A percentile compares a stretch with the other conserved stretches of the same genome.
Conservation (phyloP, 2,329 filamentous ascomycete species). For the Ascochyta rabiei region DNA sequence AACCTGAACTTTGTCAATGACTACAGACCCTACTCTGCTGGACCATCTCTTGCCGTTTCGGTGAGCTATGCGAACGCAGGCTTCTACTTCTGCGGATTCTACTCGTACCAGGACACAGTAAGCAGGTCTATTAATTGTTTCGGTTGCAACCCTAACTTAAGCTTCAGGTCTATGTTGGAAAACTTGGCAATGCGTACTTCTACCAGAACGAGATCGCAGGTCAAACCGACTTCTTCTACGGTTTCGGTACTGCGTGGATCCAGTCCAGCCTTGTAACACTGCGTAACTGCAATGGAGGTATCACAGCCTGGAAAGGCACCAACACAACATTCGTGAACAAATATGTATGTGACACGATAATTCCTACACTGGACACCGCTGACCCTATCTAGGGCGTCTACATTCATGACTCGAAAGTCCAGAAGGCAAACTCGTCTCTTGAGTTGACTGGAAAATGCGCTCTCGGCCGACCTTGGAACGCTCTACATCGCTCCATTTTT, state of each 20-base stretch:
- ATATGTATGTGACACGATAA: slow-evolving; percentile 49
- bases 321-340: slow-evolving; percentile 71
- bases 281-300: slow-evolving; percentile 67
- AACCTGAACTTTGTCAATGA: slow-evolving; percentile 71
- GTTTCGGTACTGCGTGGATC: slow-evolving; percentile 69
- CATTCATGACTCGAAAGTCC: slow-evolving; percentile 61
- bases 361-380: neutral
- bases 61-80: slow-evolving; percentile 68
- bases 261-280: slow-evolving; percentile 61
- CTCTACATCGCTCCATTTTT: slow-evolving; percentile 63
- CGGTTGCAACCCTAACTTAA: neutral
- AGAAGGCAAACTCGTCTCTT: slow-evolving; percentile 60
- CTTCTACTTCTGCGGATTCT: slow-evolving; percentile 70
- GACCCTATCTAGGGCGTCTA: slow-evolving; percentile 58
- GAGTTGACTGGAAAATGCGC: slow-evolving; percentile 55
- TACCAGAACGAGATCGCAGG: slow-evolving; percentile 66
- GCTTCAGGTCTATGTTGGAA: slow-evolving; percentile 61
- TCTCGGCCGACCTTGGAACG: slow-evolving; percentile 68
- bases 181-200: slow-evolving; percentile 70
- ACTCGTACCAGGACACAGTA: slow-evolving; percentile 72
- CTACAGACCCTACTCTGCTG: slow-evolving; percentile 58
- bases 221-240: slow-evolving; percentile 72
- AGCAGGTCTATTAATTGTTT: neutral
- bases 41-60: slow-evolving; percentile 65
- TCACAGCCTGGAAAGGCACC: slow-evolving; percentile 72